These are phyloP conservation scores for Anisodus tanguticus DNA, from an alignment of 257 asterid genomes.

Conservation along the genomic window DNA sequence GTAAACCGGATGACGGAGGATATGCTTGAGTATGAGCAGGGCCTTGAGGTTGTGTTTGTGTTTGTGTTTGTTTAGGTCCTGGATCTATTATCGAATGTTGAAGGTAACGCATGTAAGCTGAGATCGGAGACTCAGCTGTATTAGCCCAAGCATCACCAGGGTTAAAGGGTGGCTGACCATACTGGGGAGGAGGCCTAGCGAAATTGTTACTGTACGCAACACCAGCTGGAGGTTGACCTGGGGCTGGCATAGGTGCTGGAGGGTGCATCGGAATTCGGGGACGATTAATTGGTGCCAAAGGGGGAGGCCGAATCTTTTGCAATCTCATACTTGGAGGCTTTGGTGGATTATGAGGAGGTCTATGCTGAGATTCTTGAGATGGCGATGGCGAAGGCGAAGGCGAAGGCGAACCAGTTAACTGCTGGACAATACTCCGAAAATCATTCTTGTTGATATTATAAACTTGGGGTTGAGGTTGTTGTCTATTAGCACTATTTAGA, in stretches of 20 bases:
- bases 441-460: conserved; percentile 90
- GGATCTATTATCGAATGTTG: conserved; percentile 71
- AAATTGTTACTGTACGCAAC: conserved; percentile 55
- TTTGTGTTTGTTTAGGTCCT: conserved; percentile 48
- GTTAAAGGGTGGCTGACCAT: conserved; percentile 60
- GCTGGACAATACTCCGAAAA: conserved; percentile 84
- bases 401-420: conserved; percentile 67
- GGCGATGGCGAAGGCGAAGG: conserved; percentile 32
- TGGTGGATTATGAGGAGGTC: conserved; percentile 71
- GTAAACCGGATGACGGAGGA: conserved; percentile 42
- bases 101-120: conserved; percentile 87
- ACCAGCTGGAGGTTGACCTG: conserved; percentile 42
- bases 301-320: conserved; percentile 86
- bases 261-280: conserved; percentile 64
- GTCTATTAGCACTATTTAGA: conserved; percentile 44
- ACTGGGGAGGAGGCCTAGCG: conserved; percentile 64
- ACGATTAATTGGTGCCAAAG: conserved; percentile 68
- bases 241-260: conserved; percentile 45
- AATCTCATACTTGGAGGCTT: conserved; percentile 72
- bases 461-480: conserved; percentile 87
- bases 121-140: conserved; percentile 80
- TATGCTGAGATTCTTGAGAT: conserved; percentile 53
- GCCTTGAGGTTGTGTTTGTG: conserved; percentile 45
- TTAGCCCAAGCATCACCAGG: conserved; percentile 78
- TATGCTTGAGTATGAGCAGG: conserved; percentile 42